A percentile compares a stretch with the other conserved stretches of the same genome.
Conservation (phyloP, 1,284 basidiomycete species). For the Termitomyces sp. region DNA sequence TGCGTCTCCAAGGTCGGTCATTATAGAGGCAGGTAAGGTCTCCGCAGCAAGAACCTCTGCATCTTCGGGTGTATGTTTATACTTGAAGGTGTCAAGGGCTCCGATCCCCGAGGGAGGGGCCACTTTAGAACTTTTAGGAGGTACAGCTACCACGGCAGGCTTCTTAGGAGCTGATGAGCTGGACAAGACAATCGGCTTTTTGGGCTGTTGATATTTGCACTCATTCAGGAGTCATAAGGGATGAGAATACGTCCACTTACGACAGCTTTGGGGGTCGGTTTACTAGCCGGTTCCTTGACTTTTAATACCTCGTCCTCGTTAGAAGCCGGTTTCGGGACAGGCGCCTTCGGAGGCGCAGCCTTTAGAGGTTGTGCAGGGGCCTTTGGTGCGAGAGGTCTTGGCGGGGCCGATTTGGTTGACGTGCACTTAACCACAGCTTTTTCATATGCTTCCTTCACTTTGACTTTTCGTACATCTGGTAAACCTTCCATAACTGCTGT, state of each 20-base stretch:
- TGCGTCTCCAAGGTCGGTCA: conserved; percentile 73
- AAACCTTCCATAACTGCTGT: conserved; percentile 85
- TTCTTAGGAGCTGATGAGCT: conserved; percentile 28
- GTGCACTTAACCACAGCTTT: conserved; percentile 85
- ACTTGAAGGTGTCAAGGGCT: conserved; percentile 83
- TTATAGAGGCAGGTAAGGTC: conserved; percentile 68
- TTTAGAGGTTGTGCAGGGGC: conserved; percentile 34
- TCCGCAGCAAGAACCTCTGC: conserved; percentile 80
- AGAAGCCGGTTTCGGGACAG: conserved; percentile 6
- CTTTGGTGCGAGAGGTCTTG: conserved; percentile 36
- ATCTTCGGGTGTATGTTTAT: conserved; percentile 87
- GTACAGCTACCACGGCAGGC: conserved; percentile 19
- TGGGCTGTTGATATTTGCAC: conserved; percentile 34
- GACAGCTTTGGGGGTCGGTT: conserved; percentile 45
- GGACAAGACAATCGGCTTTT: conserved; percentile 38
- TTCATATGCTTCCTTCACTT: conserved; percentile 92
- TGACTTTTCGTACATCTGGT: conserved; percentile 86
- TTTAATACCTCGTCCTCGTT: conserved; percentile 20
- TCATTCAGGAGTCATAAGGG: neutral
- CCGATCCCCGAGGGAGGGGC: conserved; percentile 27
- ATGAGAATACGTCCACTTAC: conserved; percentile 14
- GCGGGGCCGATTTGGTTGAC: conserved; percentile 36
- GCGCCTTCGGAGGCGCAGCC: conserved; percentile 27
- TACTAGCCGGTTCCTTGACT: conserved; percentile 41
- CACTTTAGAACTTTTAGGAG: conserved; percentile 16